These are phyloP conservation scores for Lepiota venenata DNA, from an alignment of 768 basidiomycete genomes.

Conservation along the genomic window DNA sequence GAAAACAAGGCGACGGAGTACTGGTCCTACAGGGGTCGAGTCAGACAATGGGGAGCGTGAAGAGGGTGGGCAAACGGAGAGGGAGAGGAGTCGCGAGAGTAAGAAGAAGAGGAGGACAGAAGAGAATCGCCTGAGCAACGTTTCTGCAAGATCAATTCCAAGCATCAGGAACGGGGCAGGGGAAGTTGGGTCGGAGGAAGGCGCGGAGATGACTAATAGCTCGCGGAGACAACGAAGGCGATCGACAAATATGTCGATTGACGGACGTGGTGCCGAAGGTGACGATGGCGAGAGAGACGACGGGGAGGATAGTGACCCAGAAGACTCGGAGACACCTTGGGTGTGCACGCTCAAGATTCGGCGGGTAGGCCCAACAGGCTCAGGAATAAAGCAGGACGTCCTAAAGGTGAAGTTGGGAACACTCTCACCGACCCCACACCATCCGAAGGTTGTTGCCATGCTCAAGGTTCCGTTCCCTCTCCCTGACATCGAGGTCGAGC, in stretches of 20 bases:
- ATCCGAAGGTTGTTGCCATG: conserved; percentile 91
- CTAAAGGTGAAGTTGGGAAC: conserved; percentile 72
- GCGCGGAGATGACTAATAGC: conserved; percentile 13
- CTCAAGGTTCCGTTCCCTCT: conserved; percentile 90
- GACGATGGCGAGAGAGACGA: conserved; percentile 23
- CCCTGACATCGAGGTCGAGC: conserved; percentile 75
- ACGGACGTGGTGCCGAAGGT: conserved; percentile 1
- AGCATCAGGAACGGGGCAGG: conserved; percentile 28
- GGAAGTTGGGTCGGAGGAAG: conserved; percentile 28
- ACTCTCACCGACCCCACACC: conserved; percentile 89
- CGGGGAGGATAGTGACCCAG: conserved; percentile 87
- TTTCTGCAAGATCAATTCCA: conserved; percentile 26
- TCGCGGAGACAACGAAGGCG: conserved; percentile 13
- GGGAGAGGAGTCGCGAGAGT: conserved; percentile 2
- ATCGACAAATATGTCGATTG: conserved; percentile 7
- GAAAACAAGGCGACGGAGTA: not conserved
- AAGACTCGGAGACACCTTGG: conserved; percentile 97
- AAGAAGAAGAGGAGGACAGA: conserved; percentile 3
- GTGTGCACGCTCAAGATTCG: conserved; percentile 78
- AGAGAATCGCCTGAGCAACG: conserved; percentile 27
- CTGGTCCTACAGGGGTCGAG: not conserved
- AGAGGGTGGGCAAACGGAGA: conserved; percentile 6
- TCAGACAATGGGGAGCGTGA: not conserved
- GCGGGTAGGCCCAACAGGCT: conserved; percentile 25
- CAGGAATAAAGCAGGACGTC: conserved; percentile 22